These are phyloP conservation scores for Lichenothelia convexa DNA, from an alignment of 495 filamentous ascomycete genomes.

Conservation along the genomic window DNA sequence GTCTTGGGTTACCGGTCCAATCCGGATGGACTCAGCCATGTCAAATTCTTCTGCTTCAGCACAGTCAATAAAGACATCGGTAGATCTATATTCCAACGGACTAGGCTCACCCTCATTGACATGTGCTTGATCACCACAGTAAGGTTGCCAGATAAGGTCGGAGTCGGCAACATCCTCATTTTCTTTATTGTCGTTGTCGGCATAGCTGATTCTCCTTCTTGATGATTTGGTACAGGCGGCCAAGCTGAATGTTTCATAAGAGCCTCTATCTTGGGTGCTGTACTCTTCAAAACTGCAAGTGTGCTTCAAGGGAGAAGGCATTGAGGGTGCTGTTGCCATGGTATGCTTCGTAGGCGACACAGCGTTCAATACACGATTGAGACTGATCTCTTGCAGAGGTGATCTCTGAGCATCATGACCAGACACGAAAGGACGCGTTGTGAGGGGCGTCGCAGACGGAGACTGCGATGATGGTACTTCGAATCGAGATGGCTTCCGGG, in stretches of 20 bases:
- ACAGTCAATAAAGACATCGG: background rate
- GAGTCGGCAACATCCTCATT: background rate
- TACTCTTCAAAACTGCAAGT: background rate
- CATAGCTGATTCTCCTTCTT: background rate
- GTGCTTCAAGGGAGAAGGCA: background rate
- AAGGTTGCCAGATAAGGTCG: background rate
- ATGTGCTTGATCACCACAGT: no score
- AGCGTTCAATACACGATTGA: background rate
- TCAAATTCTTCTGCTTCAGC: background rate
- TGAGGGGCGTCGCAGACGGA: background rate
- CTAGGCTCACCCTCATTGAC: background rate
- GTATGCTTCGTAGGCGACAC: background rate
- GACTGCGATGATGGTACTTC: slow-evolving; percentile 1
- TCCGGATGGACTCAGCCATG: background rate
- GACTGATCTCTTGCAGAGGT: background rate
- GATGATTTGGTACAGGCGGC: background rate
- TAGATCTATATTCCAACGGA: background rate
- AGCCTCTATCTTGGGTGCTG: background rate
- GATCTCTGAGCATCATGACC: background rate
- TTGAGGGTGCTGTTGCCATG: background rate
- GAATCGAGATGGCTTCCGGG: background rate
- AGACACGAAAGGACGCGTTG: background rate
- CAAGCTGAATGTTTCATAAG: background rate
- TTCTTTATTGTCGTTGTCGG: background rate
- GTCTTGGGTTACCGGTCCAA: background rate